phyloP scores from a whole-genome alignment of 2,329 filamentous ascomycete species.

The Colletotrichum sp. region DNA sequence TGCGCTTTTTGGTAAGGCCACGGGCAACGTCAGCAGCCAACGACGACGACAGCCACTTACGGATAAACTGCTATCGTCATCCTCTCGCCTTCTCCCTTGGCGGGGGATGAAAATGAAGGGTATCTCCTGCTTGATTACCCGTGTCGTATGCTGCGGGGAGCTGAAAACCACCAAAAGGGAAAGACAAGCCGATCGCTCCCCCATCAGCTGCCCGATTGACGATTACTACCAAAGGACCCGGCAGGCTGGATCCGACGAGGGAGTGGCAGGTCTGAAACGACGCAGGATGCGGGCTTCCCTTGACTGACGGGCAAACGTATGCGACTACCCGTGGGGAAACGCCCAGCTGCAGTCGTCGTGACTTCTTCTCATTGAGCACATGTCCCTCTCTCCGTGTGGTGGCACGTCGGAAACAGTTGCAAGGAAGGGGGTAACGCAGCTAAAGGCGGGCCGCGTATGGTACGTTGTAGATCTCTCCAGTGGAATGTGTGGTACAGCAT shows the following conservation, averaged over 20 bases:
- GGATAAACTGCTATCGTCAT: background rate
- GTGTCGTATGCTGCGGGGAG: background rate
- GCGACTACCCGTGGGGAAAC: background rate
- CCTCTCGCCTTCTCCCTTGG: background rate
- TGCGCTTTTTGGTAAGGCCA: background rate
- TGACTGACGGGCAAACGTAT: background rate
- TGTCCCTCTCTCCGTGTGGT: background rate
- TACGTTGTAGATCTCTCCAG: background rate
- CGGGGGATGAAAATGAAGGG: background rate
- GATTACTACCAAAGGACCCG: background rate
- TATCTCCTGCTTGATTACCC: background rate
- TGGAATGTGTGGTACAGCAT: background rate
- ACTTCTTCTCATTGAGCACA: background rate
- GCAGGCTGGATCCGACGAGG: background rate
- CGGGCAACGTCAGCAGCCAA: background rate
- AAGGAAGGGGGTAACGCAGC: background rate
- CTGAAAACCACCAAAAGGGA: background rate
- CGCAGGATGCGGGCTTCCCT: background rate
- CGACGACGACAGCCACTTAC: background rate
- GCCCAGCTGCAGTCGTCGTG: background rate
- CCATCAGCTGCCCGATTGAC: background rate
- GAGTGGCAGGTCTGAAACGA: background rate
- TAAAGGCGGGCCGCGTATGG: background rate
- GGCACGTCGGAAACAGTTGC: background rate
- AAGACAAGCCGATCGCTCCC: background rate